A percentile compares a stretch with the other conserved stretches of the same genome.
Conservation (phyloP, 768 basidiomycete genomes). For the Harrya chromipes region DNA sequence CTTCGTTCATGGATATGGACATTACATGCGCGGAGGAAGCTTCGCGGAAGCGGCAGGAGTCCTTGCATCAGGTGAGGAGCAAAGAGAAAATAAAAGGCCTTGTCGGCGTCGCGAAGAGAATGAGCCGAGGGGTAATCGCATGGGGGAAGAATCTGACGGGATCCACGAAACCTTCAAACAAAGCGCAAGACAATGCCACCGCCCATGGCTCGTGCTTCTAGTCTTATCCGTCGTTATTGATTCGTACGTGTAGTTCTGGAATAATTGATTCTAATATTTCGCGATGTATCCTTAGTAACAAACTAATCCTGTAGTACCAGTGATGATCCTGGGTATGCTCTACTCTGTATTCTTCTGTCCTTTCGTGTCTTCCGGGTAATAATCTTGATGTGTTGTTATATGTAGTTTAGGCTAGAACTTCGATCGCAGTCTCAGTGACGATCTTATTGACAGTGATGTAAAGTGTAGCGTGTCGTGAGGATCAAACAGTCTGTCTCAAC, state of each 20-base stretch:
- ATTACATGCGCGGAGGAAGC: slow-evolving; percentile 10
- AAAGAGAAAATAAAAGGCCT: slow-evolving; percentile 21
- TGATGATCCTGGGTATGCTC: slow-evolving; percentile 5
- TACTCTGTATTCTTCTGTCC: slow-evolving; percentile 9
- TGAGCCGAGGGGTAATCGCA: slow-evolving; percentile 27
- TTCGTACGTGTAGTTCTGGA: slow-evolving; percentile 7
- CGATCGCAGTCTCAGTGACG: no score
- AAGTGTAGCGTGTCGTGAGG: no score
- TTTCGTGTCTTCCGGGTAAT: slow-evolving; percentile 5
- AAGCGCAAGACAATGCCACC: not conserved
- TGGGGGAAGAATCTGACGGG: slow-evolving; percentile 30
- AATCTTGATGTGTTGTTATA: slow-evolving; percentile 14
- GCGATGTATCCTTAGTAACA: slow-evolving; percentile 26
- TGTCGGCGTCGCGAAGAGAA: slow-evolving; percentile 20
- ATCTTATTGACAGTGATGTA: not conserved
- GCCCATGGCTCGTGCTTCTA: slow-evolving; percentile 1
- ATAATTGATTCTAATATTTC: not conserved
- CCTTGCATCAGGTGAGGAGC: slow-evolving; percentile 11
- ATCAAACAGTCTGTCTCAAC: no score
- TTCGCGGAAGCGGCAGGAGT: slow-evolving; percentile 7
- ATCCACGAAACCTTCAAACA: slow-evolving; percentile 5
- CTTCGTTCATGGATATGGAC: slow-evolving; percentile 36
- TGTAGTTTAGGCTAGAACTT: not conserved
- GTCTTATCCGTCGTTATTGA: slow-evolving; percentile 8
- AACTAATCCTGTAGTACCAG: slow-evolving; percentile 9